phyloP scores from a whole-genome alignment of 2,329 filamentous ascomycete genomes.

The Microdochium bolleyi region DNA sequence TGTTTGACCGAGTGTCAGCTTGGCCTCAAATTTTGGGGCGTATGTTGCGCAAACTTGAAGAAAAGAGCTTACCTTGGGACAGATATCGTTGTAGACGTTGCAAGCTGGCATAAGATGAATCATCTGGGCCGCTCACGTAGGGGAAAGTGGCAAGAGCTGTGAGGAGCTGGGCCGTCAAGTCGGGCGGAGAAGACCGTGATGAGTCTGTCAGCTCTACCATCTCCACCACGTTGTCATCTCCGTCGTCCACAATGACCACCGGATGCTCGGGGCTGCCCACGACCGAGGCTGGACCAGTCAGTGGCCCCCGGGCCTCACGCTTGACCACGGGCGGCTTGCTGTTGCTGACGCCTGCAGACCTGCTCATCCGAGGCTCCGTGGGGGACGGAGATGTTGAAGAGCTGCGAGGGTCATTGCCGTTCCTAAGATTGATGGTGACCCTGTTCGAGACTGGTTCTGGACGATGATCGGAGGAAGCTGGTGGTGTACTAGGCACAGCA shows the following conservation, averaged over 20 bases:
- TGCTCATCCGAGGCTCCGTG: not conserved
- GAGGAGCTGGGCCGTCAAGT: not conserved
- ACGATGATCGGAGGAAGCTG: constrained; percentile 19
- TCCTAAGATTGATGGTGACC: constrained; percentile 54
- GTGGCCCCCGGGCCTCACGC: not conserved
- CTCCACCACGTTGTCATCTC: not conserved
- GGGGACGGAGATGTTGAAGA: constrained; percentile 33
- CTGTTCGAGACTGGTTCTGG: constrained; percentile 43
- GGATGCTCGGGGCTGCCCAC: constrained; percentile 33
- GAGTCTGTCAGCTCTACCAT: not conserved
- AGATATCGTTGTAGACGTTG: not conserved
- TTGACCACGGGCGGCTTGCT: not conserved
- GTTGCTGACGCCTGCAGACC: not conserved
- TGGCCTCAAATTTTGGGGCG: not conserved
- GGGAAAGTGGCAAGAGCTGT: not conserved
- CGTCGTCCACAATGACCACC: constrained; percentile 7
- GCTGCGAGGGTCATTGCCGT: constrained; percentile 31
- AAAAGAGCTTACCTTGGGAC: not conserved
- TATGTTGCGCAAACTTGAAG: constrained; percentile 4
- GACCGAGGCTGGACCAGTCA: constrained; percentile 4
- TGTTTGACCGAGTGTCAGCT: constrained; percentile 24
- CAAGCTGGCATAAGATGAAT: not conserved
- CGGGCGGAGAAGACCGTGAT: not conserved
- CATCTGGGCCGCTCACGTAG: not conserved
- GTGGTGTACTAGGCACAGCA: constrained; percentile 33